Percentiles rank a stretch among this genome's conserved stretches.
phyloP scores from a whole-genome alignment of 805 yeast genomes.

The Candida taoyuanica region DNA sequence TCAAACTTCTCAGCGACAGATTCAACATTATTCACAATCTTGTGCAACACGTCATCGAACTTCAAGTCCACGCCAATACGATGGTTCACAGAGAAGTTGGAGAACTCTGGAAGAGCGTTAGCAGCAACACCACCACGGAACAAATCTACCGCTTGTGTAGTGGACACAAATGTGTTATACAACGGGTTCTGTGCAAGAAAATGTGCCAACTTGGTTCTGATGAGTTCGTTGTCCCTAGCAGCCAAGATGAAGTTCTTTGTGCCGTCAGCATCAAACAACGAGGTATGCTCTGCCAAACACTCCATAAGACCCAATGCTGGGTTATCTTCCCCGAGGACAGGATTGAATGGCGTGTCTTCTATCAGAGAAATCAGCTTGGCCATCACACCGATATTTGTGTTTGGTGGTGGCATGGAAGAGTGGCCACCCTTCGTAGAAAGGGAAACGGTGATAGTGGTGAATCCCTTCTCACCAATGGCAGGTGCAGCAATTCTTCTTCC shows the following conservation, averaged over 20 bases:
- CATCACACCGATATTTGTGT: slow-evolving; percentile 64
- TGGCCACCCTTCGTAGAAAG: slow-evolving; percentile 66
- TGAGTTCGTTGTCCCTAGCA: background rate
- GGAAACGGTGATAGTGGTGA: slow-evolving; percentile 44
- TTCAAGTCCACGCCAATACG: slow-evolving; percentile 48
- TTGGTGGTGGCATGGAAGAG: slow-evolving; percentile 63
- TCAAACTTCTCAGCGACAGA: slow-evolving; percentile 37
- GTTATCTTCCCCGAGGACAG: slow-evolving; percentile 39
- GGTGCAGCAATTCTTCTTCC: slow-evolving; percentile 44
- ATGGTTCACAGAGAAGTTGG: slow-evolving; percentile 46
- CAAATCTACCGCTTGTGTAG: slow-evolving; percentile 48
- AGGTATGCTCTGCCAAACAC: slow-evolving; percentile 45
- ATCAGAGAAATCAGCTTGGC: slow-evolving; percentile 46
- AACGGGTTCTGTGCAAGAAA: background rate
- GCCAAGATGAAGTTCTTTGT: slow-evolving; percentile 1
- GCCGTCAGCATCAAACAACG: background rate
- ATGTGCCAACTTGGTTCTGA: background rate
- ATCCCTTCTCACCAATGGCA: slow-evolving; percentile 58
- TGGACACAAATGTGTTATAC: slow-evolving; percentile 23
- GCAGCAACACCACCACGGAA: slow-evolving; percentile 60
- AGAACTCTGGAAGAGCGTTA: slow-evolving; percentile 63
- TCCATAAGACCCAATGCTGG: slow-evolving; percentile 50
- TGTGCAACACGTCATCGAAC: slow-evolving; percentile 28
- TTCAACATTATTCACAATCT: slow-evolving; percentile 30
- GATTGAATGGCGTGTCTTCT: slow-evolving; percentile 48